phyloP scores from a whole-genome alignment of 495 filamentous ascomycete genomes.

The Cercophora scortea region DNA sequence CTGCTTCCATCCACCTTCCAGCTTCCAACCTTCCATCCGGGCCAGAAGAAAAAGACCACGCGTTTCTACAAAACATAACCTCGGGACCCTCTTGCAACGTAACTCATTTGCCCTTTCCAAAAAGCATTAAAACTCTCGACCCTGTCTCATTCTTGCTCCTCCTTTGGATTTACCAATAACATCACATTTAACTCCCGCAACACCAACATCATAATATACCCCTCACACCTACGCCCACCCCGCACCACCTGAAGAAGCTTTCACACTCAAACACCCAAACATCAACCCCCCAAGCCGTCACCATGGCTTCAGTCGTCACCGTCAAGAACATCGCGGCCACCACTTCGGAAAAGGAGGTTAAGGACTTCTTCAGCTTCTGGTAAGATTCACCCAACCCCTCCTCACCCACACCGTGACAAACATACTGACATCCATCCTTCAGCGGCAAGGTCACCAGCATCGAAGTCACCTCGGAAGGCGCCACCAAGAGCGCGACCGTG shows the following conservation, averaged over 20 bases:
- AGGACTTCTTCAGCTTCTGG: slow-evolving; percentile 99
- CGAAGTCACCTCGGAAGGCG: slow-evolving; percentile 61
- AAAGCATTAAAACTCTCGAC: background rate
- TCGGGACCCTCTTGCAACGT: too few relatives aligned
- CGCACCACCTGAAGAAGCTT: background rate
- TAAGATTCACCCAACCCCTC: slow-evolving; percentile 34
- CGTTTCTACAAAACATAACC: background rate
- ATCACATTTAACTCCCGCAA: background rate
- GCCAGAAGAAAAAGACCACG: background rate
- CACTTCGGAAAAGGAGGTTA: slow-evolving; percentile 83
- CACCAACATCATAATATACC: background rate
- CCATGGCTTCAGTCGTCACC: slow-evolving; percentile 30
- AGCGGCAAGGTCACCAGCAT: slow-evolving; percentile 87
- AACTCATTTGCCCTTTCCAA: background rate
- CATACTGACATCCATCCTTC: slow-evolving; percentile 15
- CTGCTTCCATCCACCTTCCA: background rate
- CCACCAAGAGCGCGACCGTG: slow-evolving; percentile 73
- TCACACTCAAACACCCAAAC: background rate
- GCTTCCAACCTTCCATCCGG: background rate
- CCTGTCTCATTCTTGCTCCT: background rate
- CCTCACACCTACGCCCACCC: background rate
- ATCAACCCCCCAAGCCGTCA: slow-evolving; percentile 6
- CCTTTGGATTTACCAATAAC: background rate
- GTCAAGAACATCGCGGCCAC: slow-evolving; percentile 74
- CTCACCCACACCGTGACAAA: slow-evolving; percentile 1